A percentile compares a stretch with the other conserved stretches of the same genome.
phyloP scores from a whole-genome alignment of 2,329 filamentous ascomycete species.

The Alternaria rosae region DNA sequence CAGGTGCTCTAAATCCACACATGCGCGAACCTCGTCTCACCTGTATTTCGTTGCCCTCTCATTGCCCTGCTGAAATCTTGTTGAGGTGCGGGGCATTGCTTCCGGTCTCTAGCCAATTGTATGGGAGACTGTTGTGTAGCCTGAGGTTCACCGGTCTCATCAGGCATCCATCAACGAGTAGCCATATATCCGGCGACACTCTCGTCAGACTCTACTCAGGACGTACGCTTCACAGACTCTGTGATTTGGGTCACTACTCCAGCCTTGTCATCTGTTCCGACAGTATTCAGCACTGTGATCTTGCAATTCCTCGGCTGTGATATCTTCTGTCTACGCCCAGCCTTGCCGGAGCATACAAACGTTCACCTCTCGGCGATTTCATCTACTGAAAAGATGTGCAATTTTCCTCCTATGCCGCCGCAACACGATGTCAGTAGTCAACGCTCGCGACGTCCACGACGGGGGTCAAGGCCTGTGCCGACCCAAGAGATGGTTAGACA shows the following conservation, averaged over 20 bases:
- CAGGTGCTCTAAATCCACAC: not conserved
- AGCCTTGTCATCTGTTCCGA: not conserved
- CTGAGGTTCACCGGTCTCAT: not conserved
- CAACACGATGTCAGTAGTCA: not conserved
- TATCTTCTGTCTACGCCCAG: not conserved
- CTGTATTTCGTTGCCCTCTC: not conserved
- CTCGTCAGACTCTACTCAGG: not conserved
- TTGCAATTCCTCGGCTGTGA: not conserved
- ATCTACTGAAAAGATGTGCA: not conserved
- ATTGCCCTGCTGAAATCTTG: not conserved
- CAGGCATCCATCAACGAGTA: not conserved
- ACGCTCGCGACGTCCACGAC: not conserved
- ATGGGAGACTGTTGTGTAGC: not conserved
- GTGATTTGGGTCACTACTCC: not conserved
- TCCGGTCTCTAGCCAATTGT: not conserved
- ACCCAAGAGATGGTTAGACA: not conserved
- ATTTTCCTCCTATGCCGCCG: not conserved
- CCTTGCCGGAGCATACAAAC: not conserved
- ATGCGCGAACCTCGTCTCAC: not conserved
- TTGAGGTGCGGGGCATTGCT: not conserved
- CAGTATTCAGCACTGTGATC: not conserved
- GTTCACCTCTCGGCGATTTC: not conserved
- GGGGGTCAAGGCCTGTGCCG: not conserved
- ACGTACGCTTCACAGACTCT: not conserved
- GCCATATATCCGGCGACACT: not conserved